Percentiles rank a stretch among this genome's conserved stretches.
Conservation (phyloP, 2,329 filamentous ascomycete genomes). For the Nannizziopsis arthrosporioides region DNA sequence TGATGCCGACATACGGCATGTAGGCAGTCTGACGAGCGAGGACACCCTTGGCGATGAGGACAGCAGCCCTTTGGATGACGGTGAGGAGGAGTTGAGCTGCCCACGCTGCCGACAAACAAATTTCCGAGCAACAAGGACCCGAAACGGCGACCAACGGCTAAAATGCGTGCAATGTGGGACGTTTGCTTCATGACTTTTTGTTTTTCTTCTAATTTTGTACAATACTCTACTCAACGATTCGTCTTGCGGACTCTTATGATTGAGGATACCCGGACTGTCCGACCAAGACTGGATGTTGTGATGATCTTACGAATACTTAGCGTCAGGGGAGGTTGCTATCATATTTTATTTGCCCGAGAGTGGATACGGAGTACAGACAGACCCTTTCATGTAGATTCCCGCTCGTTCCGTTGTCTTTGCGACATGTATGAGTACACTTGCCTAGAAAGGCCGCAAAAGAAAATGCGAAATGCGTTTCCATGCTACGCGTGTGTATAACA, state of each 20-base stretch:
- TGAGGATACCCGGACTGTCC: neutral
- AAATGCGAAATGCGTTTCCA: too few relatives aligned
- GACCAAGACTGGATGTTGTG: too few relatives aligned
- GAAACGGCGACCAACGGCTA: conserved; percentile 43
- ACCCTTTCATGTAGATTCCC: too few relatives aligned
- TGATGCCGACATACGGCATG: conserved; percentile 16
- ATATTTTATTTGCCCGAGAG: too few relatives aligned
- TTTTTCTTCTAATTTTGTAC: neutral
- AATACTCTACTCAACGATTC: neutral
- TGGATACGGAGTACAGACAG: too few relatives aligned
- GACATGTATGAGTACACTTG: too few relatives aligned
- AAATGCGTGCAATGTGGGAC: conserved; percentile 48
- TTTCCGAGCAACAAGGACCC: conserved; percentile 50
- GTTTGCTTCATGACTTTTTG: conserved; percentile 9
- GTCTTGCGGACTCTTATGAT: neutral
- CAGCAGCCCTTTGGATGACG: conserved; percentile 23
- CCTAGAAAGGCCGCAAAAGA: too few relatives aligned
- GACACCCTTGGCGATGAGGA: conserved; percentile 23
- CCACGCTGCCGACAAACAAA: conserved; percentile 48
- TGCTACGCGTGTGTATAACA: too few relatives aligned
- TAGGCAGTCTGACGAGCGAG: conserved; percentile 4
- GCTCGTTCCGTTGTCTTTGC: too few relatives aligned
- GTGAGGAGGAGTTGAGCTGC: conserved; percentile 44
- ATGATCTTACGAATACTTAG: too few relatives aligned
- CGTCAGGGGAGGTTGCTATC: too few relatives aligned